phyloP scores from a whole-genome alignment of 1,284 basidiomycete species.

The Gomphus bonarii region DNA sequence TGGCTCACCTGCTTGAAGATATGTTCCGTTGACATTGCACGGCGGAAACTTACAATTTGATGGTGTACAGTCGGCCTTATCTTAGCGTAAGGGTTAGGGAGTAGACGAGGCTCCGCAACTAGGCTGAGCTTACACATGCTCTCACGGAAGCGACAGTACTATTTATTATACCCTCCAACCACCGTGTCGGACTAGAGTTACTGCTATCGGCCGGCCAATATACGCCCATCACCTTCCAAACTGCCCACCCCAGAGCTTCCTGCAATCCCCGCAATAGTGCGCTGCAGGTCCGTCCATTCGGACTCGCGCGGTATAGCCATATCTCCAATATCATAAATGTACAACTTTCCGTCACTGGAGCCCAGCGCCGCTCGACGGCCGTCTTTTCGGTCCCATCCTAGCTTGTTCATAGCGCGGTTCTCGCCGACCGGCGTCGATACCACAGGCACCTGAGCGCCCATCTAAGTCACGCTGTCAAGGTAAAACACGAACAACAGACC shows the following conservation, averaged over 20 bases:
- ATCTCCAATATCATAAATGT: constrained; percentile 93
- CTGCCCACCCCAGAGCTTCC: constrained; percentile 16
- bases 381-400: constrained; percentile 87
- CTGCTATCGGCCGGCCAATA: constrained; percentile 7
- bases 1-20: constrained; percentile 26
- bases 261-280: constrained; percentile 54
- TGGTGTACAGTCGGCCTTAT: neutral
- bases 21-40: constrained; percentile 18
- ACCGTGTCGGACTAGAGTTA: neutral
- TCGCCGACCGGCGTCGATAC: constrained; percentile 66
- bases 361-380: constrained; percentile 80
- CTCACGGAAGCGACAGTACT: neutral
- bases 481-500: constrained; percentile 36
- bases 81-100: neutral
- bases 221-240: constrained; percentile 5
- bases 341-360: constrained; percentile 85
- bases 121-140: constrained; percentile 2
- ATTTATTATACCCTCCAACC: neutral
- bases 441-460: constrained; percentile 57
- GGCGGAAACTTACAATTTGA: neutral
- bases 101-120: neutral
- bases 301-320: constrained; percentile 74
- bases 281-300: constrained; percentile 86
- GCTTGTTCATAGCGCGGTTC: constrained; percentile 84
- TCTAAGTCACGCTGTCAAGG: neutral